phyloP scores from a whole-genome alignment of 2,329 filamentous ascomycete genomes.

The Colletotrichum melonis region DNA sequence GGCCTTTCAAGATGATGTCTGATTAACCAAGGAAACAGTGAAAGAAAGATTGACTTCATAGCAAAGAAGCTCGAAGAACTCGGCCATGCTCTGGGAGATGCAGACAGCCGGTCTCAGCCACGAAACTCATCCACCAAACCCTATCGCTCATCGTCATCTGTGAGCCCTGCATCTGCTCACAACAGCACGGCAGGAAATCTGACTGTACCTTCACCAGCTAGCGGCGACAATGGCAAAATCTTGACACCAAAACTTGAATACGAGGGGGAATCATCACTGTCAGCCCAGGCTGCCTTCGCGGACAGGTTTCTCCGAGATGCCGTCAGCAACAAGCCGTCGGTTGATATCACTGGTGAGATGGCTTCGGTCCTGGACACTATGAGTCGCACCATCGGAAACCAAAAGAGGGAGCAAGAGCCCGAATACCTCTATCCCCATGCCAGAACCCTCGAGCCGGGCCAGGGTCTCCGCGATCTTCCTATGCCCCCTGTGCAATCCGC shows the following conservation, averaged over 20 bases:
- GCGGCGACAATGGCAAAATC: not conserved
- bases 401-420: conserved; percentile 20
- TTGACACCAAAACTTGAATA: conserved; percentile 31
- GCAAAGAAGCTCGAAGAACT: conserved; percentile 27
- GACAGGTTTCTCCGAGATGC: conserved; percentile 37
- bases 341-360: conserved; percentile 38
- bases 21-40: not conserved
- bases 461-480: conserved; percentile 20
- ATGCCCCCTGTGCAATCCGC: conserved; percentile 34
- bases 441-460: conserved; percentile 17
- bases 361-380: conserved; percentile 34
- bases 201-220: not conserved
- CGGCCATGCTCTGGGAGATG: not conserved
- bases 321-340: conserved; percentile 33
- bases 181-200: not conserved
- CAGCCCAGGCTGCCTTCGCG: conserved; percentile 39
- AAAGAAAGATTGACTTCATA: conserved; percentile 19
- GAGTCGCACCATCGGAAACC: conserved; percentile 30
- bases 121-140: not conserved
- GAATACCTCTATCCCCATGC: conserved; percentile 23
- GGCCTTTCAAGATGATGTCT: no score
- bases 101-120: not conserved
- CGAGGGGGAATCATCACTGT: conserved; percentile 37
- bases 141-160: no score
- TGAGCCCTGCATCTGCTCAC: not conserved